Evolutionary conservation across 2,329 filamentous ascomycete genomes (phyloP), one percentile per base, ranked within the genome.

Genomic region (Colletotrichum limetticola): DNA sequence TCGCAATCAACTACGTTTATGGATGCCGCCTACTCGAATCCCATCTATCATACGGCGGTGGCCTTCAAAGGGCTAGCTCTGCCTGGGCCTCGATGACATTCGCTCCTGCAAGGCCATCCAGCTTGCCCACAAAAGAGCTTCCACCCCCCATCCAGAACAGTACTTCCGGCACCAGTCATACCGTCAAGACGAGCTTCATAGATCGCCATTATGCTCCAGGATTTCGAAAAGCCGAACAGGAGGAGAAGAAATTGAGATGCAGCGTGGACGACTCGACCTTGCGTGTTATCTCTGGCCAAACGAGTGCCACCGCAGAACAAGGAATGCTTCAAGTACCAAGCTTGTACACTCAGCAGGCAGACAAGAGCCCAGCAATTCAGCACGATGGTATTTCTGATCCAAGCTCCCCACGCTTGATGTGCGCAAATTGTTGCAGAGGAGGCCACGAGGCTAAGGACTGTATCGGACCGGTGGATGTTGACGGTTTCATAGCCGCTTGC

Each of bases 71-170:
- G 2, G 68, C 68, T 4, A 22, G 26, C 12, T 62, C 57, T 11
- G 32, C 49, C 4, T 71, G 68, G 68, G 24, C 56, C 14, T 71
- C 68, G 16, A 67, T 71, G 57, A 37, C 14, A 4, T 62, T 71
- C 9, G 24, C 46, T 19, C 4, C 42, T 8, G 32, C 16, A 24
- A 3, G 9, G 5, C 4, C 24, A 26, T 22, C 19, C 26, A 12
- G 8, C 52, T 57, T 32, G 3, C 6, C 35, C 5, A 8, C 35
- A 4, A 8, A 30, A 14, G 6, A 11, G 11, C 7, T n/a, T 2
- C 16, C 12, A 9, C 14, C 2, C 22, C 2, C 3, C 19, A 6
- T 5, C 22, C 11, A 8, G 19, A 7, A 14, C 4, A 2, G 8
- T 24, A 24, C 52, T 7, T 26, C 53, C 22, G 5, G 16, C 11